Evolutionary conservation across 1,284 basidiomycete species (phyloP).

Genomic region (Naganishia liquefaciens): DNA sequence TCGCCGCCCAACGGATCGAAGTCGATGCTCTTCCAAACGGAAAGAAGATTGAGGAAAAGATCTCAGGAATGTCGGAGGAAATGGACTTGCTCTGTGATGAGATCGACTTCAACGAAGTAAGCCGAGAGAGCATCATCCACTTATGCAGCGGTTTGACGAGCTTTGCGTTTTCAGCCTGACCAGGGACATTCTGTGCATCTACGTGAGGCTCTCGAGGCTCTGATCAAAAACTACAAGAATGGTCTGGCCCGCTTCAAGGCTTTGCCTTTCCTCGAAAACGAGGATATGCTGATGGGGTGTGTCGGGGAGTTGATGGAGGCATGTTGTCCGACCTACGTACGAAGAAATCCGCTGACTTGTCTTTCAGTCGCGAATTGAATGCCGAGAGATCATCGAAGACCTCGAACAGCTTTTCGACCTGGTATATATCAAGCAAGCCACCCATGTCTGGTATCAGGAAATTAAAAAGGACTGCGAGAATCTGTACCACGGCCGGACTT

Average conservation of each 20-base stretch:
- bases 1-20: slow-evolving; percentile 11
- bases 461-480: slow-evolving; percentile 17
- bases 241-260: slow-evolving; percentile 21
- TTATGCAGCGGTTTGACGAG: neutral
- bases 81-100: slow-evolving; percentile 1
- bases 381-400: slow-evolving; percentile 23
- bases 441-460: slow-evolving; percentile 24
- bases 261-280: slow-evolving; percentile 21
- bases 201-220: slow-evolving; percentile 9
- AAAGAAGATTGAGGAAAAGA: neutral
- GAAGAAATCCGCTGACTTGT: neutral
- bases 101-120: slow-evolving; percentile 23
- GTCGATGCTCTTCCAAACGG: slow-evolving; percentile 6
- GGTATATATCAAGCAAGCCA: slow-evolving; percentile 20
- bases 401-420: slow-evolving; percentile 25
- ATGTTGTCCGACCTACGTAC: neutral
- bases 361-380: slow-evolving; percentile 11
- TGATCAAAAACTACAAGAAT: slow-evolving; percentile 26
- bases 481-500: slow-evolving; percentile 19
- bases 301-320: slow-evolving; percentile 24
- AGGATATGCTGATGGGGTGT: slow-evolving; percentile 23
- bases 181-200: slow-evolving; percentile 13
- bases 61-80: slow-evolving; percentile 1
- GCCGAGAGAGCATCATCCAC: neutral
- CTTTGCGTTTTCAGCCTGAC: neutral